Percentiles rank a stretch among this genome's conserved stretches.
Evolutionary conservation across 306 rosid genomes (phyloP).

Genomic region (Astragalus glycyphyllos): DNA sequence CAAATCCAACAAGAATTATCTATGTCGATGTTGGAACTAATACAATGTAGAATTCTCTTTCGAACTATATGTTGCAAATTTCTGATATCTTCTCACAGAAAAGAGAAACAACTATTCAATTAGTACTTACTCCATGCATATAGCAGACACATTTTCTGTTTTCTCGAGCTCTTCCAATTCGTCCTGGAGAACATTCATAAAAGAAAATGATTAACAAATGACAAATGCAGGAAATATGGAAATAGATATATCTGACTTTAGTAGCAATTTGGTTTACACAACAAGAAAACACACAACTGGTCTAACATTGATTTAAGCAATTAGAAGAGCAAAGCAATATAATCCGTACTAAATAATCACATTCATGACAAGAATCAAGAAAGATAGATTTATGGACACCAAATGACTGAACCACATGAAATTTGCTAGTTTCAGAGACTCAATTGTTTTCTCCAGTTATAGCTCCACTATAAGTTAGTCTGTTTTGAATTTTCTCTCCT

Average conservation of each 20-base stretch:
- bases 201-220: constrained; percentile 35
- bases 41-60: neutral
- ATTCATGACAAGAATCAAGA: constrained; percentile 27
- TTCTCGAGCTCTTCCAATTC: constrained; percentile 74
- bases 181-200: constrained; percentile 55
- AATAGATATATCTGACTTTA: constrained; percentile 14
- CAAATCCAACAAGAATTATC: constrained; percentile 20
- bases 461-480: neutral
- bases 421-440: constrained; percentile 19
- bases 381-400: neutral
- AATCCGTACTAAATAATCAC: constrained; percentile 10
- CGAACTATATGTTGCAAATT: constrained; percentile 15
- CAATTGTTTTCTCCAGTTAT: constrained; percentile 9
- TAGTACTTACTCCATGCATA: constrained; percentile 69
- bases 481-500: constrained; percentile 3
- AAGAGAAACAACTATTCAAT: constrained; percentile 31
- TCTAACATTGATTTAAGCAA: constrained; percentile 7
- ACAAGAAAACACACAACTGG: constrained; percentile 29
- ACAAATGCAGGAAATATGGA: constrained; percentile 9
- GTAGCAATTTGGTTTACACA: constrained; percentile 30
- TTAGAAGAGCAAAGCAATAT: neutral
- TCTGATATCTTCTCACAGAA: neutral
- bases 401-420: neutral
- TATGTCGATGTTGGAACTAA: neutral
- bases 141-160: constrained; percentile 68